Conservation (phyloP, 148 eudicot species). For the Rhododendron ovatum region DNA sequence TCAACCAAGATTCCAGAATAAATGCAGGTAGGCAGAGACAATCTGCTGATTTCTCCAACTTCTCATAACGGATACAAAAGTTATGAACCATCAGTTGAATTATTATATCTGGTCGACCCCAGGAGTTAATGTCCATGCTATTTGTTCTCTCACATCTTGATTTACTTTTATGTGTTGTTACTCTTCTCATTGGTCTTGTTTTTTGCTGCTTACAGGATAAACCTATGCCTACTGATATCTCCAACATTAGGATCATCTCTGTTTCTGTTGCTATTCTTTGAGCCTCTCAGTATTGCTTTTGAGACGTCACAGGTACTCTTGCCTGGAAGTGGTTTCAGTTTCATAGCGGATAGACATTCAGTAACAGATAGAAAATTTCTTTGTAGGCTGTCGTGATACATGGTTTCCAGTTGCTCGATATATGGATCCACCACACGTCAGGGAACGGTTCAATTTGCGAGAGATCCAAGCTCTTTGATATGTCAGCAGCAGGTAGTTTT, state of each 20-base stretch:
- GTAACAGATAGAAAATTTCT: constrained; percentile 3
- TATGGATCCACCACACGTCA: constrained; percentile 78
- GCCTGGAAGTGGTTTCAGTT: not conserved
- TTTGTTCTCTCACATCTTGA: not conserved
- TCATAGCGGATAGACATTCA: not conserved
- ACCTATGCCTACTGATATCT: constrained; percentile 58
- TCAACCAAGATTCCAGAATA: not conserved
- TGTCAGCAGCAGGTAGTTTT: constrained; percentile 64
- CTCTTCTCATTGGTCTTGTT: not conserved
- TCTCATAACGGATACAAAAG: not conserved
- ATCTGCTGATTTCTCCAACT: not conserved
- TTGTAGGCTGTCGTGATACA: constrained; percentile 88
- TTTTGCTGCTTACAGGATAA: constrained; percentile 49
- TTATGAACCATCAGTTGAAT: not conserved
- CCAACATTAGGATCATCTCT: constrained; percentile 52
- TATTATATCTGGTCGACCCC: not conserved
- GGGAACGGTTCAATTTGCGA: constrained; percentile 52
- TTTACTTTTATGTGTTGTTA: constrained; percentile 8
- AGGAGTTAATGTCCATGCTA: not conserved
- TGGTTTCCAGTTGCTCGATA: constrained; percentile 89
- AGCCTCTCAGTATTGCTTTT: constrained; percentile 93
- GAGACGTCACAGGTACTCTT: constrained; percentile 83
- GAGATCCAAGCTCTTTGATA: constrained; percentile 55
- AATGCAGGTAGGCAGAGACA: not conserved
- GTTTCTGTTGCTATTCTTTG: constrained; percentile 77